Evolutionary conservation across 1,139 yeast species (phyloP), one percentile per base, ranked within the genome.

Genomic region (Suhomyces taliae): DNA sequence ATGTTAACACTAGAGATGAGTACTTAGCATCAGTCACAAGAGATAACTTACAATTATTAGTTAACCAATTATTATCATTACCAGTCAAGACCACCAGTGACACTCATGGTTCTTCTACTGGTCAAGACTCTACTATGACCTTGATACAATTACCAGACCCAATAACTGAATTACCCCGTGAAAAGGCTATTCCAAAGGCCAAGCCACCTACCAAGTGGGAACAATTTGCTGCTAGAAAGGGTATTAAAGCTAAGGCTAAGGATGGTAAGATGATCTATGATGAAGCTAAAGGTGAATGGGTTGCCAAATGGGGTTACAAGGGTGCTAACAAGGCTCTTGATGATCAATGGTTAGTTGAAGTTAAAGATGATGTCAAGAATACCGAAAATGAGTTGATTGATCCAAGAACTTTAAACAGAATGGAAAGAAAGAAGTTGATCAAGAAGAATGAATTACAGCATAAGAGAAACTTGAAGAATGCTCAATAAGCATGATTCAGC

Each of bases 171-270:
- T 77, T 93, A 55, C 99, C 99, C 47, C 82, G 99, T 75, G 99
- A 93, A 69, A 93, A 93, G 73, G 85, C 97, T 35, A 71, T 95
- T 58, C 99, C 99, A 48, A 90, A 90, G 71, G 83, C 89, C 49
- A 93, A 89, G 74, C 86, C 95, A 45, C 87, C 85, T 55, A 91
- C 99, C 57, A 90, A 86, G 72, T 95, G 99, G 99, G 97, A 95
- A 72, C 80, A 81, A 65, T 95, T 95, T 74, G 99, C 99, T 52
- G 87, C 87, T 49, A 87, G 83, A 78, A 95, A 95, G 75, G 98
- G 98, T 58, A 95, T 95, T 65, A 79, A 87, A 70, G 80, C 95
- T 68, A 90, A 89, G 76, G 88, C 89, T 55, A 90, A 85, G 68
- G 87, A 89, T 35, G 97, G 97, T 43, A 93, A 90, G 72, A 76